Base-by-base conservation (phyloP, 805 yeast species). In the Starmera dryadoides region DNA sequence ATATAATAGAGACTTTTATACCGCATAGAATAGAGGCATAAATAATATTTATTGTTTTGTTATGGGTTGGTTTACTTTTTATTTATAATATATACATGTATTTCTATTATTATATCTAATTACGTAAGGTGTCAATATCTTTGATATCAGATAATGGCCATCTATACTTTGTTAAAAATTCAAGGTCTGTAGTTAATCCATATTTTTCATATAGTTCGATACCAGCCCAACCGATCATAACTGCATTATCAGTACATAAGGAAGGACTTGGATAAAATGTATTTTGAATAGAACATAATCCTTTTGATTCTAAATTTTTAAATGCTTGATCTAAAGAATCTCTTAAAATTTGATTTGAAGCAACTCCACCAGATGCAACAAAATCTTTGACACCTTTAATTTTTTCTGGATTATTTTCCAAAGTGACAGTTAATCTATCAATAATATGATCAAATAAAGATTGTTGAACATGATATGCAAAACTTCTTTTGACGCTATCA, bases 161-260 rank as follows among this genome's bases (percentile, higher is more conserved):
- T 59, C 79, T 86, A 35, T 87, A 66, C 2, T 77, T 64, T 1
- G 95, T 94, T n/a, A 71, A 52, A 3, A 78, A 73, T 10, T 62
- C 69, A 32, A 84, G 50, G 6, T 69, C 72, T 0, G 88, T 74
- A 11, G 69, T 50, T 9, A 61, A 29, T 1, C 47, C 48, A 6
- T 44, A 20, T 2, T 56, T 44, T 55, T 88, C 96, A 54, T 64
- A 82, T 16, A 89, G 61, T 56, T 91, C 96, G 8, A 91, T 86
- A 0, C 97, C 98, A 0, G 98, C 95, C 79, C 94, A 86, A 1
- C 96, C 98, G 38, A 93, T 93, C 98, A 93, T 93, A 2, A 87
- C 76, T 0, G 97, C 95, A 58, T 93, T 93, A 54, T 93, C 98
- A 0, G 97, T 87, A 55, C 98, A 93, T 43, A 88, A 63, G 2